Base-by-base conservation (phyloP, 2,329 filamentous ascomycete genomes). In the Cladosporium sphaerospermum region DNA sequence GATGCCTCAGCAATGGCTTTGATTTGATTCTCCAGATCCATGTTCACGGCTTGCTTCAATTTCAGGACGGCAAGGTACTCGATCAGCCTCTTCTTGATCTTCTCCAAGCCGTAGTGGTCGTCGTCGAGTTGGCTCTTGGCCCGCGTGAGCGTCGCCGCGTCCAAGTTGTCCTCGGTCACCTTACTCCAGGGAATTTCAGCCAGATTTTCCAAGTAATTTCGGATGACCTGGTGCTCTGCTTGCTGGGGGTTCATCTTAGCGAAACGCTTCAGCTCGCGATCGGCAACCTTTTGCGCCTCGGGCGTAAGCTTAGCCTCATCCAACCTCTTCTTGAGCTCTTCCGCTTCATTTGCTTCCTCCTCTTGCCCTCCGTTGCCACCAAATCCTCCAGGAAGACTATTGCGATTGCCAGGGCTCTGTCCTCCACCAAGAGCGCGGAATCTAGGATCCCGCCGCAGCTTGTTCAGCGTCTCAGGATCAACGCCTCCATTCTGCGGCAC, bases 1-100 rank as follows among this genome's bases (percentile, higher is more conserved):
- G 63, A 59, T 2, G 68, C 62, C 36, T 80, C 74, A 32, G 73
- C 73, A 2, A 81, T 73, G 4, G 78, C 71, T 40, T 76, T 72
- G 57, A 96, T 89, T 67, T 95, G 85, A 23, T 82, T 80, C 51
- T 96, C 87, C 14, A 96, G 77, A 49, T 88, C 85, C 50, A 86
- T 80, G 59, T 97, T 96, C 57, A 92, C 84, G 18, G 87, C 84
- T 67, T 96, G 91, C 77, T 97, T 99, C 53, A 99, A 78, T 61
- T 93, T 87, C 49, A 99, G 77, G n/a, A 99, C 93, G 2, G 93
- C 95, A 41, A 99, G 78, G 66, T 99, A 99, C 69, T 97, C 95
- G 4, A 99, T 79, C 18, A 99, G 72, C 41, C 93, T 81, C 78
- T 96, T 96, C 81, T 99, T 99, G 66, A 99, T 92, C 71, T 92